Percentiles rank a stretch among this genome's conserved stretches.
These are phyloP conservation scores for Bruguiera sexangula DNA, from an alignment of 345 rosid species.

Conservation along the genomic window DNA sequence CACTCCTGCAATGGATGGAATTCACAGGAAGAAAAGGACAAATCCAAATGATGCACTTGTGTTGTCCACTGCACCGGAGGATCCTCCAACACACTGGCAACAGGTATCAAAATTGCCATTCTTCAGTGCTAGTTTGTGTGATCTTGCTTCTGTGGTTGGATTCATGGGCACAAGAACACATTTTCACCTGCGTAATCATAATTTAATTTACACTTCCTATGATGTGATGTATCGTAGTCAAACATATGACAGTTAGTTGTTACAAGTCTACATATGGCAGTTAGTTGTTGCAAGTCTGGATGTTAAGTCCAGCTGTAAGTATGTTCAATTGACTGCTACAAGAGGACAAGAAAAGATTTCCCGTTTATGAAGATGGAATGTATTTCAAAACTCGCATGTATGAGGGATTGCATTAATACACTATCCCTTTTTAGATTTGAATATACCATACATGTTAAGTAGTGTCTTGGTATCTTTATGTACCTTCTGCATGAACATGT, in stretches of 20 bases:
- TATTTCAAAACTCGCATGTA: not conserved
- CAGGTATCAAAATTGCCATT: slow-evolving; percentile 47
- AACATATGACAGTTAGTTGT: not conserved
- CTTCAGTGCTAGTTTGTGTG: not conserved
- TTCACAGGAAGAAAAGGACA: slow-evolving; percentile 58
- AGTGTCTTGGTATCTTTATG: no score
- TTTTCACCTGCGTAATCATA: not conserved
- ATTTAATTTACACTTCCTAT: not conserved
- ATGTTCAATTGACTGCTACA: no score
- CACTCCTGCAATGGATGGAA: slow-evolving; percentile 45
- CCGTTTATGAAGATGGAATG: not conserved
- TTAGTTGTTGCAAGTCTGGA: not conserved
- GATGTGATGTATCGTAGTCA: not conserved
- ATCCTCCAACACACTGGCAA: slow-evolving; percentile 95
- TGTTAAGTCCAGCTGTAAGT: not conserved
- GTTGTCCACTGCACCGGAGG: slow-evolving; percentile 92
- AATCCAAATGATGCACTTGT: slow-evolving; percentile 64
- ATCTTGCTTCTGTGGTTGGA: not conserved
- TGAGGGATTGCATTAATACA: not conserved
- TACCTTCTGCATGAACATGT: no score
- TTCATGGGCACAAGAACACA: not conserved
- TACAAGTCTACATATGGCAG: not conserved
- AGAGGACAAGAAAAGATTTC: not conserved
- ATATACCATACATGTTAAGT: no score
- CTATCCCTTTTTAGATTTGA: no score